Conservation (phyloP, 2,329 filamentous ascomycete species). For the Cordyceps pruinosa region DNA sequence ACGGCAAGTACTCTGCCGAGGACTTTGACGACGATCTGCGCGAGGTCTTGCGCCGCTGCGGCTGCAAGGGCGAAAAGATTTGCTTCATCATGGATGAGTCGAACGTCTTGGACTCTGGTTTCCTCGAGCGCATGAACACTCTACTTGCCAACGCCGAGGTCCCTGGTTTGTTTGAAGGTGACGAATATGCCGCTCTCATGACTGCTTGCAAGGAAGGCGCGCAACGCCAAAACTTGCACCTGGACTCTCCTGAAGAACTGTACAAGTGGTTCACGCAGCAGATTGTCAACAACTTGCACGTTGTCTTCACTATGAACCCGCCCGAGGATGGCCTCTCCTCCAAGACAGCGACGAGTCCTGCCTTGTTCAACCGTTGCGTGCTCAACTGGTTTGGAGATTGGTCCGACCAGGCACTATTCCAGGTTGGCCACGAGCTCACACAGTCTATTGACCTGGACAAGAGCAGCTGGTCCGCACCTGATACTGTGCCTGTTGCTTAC, state of each 20-base stretch:
- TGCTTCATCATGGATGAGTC: conserved; percentile 99
- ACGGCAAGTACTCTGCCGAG: conserved; percentile 95
- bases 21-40: conserved; percentile 98
- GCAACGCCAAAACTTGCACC: conserved; percentile 85
- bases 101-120: conserved; percentile 96
- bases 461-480: conserved; percentile 74
- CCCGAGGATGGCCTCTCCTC: conserved; percentile 91
- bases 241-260: conserved; percentile 97
- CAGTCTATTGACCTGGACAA: conserved; percentile 94
- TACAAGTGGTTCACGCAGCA: conserved; percentile 99
- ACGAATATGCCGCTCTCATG: conserved; percentile 97
- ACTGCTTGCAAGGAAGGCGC: conserved; percentile 98
- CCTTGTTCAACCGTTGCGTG: conserved; percentile 98
- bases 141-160: conserved; percentile 98
- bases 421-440: conserved; percentile 91
- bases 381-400: conserved; percentile 99
- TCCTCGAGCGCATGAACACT: conserved; percentile 99
- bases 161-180: conserved; percentile 96
- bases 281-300: conserved; percentile 97
- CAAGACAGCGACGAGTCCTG: conserved; percentile 94
- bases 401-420: conserved; percentile 98
- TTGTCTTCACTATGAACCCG: conserved; percentile 99
- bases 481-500: conserved; percentile 90
- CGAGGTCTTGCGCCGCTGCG: conserved; percentile 85
- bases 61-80: conserved; percentile 98